These are phyloP conservation scores for Microbotryum saponariae DNA, from an alignment of 1,284 basidiomycete species.

Conservation along the genomic window DNA sequence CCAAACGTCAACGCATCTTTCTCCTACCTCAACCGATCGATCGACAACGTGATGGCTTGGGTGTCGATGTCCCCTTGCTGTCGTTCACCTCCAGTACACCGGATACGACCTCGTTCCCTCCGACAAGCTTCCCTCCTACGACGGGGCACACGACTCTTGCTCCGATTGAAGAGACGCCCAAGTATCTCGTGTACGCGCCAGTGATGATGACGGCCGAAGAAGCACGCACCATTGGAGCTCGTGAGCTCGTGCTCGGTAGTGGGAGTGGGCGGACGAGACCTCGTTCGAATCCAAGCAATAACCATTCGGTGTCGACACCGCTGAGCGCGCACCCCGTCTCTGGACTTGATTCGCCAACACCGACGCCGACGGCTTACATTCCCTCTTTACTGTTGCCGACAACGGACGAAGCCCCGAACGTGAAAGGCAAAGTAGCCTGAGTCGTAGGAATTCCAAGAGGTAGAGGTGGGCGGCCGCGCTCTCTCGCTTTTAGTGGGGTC, in stretches of 20 bases:
- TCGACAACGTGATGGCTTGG: background rate
- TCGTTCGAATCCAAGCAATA: background rate
- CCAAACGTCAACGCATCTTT: slow-evolving; percentile 4
- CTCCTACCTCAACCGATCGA: slow-evolving; percentile 17
- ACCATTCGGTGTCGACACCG: background rate
- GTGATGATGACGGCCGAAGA: slow-evolving; percentile 22
- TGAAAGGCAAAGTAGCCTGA: too few species aligned
- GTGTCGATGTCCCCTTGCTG: slow-evolving; percentile 12
- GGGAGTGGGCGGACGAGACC: background rate
- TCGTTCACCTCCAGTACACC: slow-evolving; percentile 19
- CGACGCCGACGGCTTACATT: background rate
- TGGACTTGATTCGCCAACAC: background rate
- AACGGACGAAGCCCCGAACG: background rate
- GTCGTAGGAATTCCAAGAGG: too few species aligned
- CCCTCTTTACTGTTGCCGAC: background rate
- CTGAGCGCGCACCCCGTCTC: background rate
- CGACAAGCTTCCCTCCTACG: slow-evolving; percentile 15
- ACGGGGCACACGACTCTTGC: background rate
- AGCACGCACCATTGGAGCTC: slow-evolving; percentile 14
- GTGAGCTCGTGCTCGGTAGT: slow-evolving; percentile 14
- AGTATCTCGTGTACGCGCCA: slow-evolving; percentile 21
- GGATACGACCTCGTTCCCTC: background rate
- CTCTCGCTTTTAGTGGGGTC: too few species aligned
- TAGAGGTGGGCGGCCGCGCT: too few species aligned
- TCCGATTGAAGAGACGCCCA: background rate